A percentile compares a stretch with the other conserved stretches of the same genome.
Evolutionary conservation across 225 moss, liverwort and hornwort genomes (phyloP).

Genomic region (Pseudisothecium myosuroides): DNA sequence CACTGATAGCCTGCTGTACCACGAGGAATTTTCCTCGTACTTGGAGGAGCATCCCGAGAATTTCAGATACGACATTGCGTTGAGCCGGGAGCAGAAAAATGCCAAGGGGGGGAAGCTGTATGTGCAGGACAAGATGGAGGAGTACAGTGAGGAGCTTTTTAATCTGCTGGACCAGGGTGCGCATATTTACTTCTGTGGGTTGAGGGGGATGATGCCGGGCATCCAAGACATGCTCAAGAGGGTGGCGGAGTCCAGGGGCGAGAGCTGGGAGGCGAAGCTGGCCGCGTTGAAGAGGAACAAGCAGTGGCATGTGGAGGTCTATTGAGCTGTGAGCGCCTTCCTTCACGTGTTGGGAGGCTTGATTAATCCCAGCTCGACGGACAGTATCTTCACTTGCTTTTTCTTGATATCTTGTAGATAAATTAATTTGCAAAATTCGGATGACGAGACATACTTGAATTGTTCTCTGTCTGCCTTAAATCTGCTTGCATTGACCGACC

Average conservation of each 20-base stretch:
- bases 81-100: conserved; percentile 82
- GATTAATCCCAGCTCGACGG: background rate
- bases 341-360: background rate
- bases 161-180: conserved; percentile 65
- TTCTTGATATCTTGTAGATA: background rate
- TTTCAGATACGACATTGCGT: conserved; percentile 72
- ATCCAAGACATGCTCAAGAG: conserved; percentile 76
- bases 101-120: conserved; percentile 71
- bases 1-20: conserved; percentile 67
- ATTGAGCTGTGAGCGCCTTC: conserved; percentile 5
- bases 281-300: conserved; percentile 75
- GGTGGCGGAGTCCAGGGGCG: conserved; percentile 64
- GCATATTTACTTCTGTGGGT: conserved; percentile 89
- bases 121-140: conserved; percentile 93
- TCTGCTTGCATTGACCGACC: conserved; percentile 34
- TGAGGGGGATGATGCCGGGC: conserved; percentile 94
- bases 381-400: background rate
- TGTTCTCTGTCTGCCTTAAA: conserved; percentile 31
- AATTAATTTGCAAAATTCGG: background rate
- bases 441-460: conserved; percentile 5
- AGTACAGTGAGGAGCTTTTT: conserved; percentile 70
- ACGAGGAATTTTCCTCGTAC: conserved; percentile 60
- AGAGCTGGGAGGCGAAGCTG: conserved; percentile 63
- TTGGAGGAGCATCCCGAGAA: conserved; percentile 47
- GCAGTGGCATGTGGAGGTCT: conserved; percentile 99